Percentiles rank a stretch among this genome's conserved stretches.
phyloP scores from a whole-genome alignment of 345 rosid genomes.

The Salix dunnii region DNA sequence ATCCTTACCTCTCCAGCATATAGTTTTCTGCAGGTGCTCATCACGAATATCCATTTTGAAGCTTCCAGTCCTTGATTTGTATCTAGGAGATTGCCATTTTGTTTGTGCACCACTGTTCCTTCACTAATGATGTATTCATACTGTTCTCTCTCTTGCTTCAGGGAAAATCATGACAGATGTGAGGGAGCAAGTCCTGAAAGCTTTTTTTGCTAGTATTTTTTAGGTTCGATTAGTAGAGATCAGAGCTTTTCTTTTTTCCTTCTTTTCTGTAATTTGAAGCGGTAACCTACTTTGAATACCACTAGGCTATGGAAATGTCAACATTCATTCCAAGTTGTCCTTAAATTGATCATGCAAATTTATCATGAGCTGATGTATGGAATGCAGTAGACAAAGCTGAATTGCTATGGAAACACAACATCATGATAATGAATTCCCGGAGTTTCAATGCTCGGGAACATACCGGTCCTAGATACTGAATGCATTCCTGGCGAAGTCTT shows the following conservation, averaged over 20 bases:
- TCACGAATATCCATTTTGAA: slow-evolving; percentile 78
- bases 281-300: no score
- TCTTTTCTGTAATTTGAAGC: no score
- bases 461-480: slow-evolving; percentile 90
- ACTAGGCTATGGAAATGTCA: no score
- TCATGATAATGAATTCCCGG: not conserved
- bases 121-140: slow-evolving; percentile 58
- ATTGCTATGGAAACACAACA: not conserved
- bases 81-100: slow-evolving; percentile 48
- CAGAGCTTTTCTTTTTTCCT: no score
- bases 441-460: slow-evolving; percentile 13
- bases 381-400: not conserved
- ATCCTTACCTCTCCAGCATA: slow-evolving; percentile 65
- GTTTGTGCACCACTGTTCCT: slow-evolving; percentile 67
- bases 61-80: slow-evolving; percentile 44
- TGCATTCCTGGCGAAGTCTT: slow-evolving; percentile 70
- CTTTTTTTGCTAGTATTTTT: not conserved
- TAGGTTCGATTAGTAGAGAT: no score
- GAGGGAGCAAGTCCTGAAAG: not conserved
- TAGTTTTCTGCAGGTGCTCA: slow-evolving; percentile 72
- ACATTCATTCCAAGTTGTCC: no score
- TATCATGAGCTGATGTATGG: not conserved
- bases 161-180: not conserved
- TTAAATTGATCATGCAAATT: no score
- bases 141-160: slow-evolving; percentile 80